phyloP scores from a whole-genome alignment of 2,329 filamentous ascomycete genomes.

The Sphaerulina vaccinii region DNA sequence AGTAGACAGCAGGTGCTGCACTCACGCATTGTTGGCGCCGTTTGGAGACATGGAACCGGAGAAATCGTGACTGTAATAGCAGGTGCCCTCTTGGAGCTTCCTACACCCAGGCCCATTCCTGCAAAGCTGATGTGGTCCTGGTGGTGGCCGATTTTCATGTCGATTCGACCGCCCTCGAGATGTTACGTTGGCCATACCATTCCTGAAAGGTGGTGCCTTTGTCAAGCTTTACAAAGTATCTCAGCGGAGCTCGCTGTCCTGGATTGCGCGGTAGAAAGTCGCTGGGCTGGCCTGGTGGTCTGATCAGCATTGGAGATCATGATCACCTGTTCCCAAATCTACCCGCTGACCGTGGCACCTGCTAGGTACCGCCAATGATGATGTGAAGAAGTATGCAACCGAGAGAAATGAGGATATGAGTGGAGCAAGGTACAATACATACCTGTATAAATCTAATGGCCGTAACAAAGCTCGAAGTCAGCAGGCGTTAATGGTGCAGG shows the following conservation, averaged over 20 bases:
- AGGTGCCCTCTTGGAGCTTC: constrained; percentile 38
- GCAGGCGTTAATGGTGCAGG: not conserved
- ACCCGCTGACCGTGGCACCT: no score
- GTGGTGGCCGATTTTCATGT: constrained; percentile 34
- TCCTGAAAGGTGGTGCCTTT: constrained; percentile 10
- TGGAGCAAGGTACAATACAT: not conserved
- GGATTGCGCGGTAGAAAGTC: no score
- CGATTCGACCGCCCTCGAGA: constrained; percentile 30
- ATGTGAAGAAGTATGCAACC: no score
- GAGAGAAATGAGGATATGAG: not conserved
- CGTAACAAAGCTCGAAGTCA: not conserved
- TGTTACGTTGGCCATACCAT: constrained; percentile 37
- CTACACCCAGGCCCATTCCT: constrained; percentile 38
- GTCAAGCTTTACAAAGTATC: no score
- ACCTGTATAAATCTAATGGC: not conserved
- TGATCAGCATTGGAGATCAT: no score
- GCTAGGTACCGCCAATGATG: no score
- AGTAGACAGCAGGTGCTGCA: no score
- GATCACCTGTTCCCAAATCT: no score
- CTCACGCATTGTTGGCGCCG: constrained; percentile 30
- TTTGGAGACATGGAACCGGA: constrained; percentile 30
- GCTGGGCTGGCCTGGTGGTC: no score
- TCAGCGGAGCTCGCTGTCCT: no score
- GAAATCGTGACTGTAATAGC: constrained; percentile 37
- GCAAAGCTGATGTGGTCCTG: constrained; percentile 32